Base-by-base conservation (phyloP, 192 early-diverging fungal genomes). In the Linnemannia elongata region DNA sequence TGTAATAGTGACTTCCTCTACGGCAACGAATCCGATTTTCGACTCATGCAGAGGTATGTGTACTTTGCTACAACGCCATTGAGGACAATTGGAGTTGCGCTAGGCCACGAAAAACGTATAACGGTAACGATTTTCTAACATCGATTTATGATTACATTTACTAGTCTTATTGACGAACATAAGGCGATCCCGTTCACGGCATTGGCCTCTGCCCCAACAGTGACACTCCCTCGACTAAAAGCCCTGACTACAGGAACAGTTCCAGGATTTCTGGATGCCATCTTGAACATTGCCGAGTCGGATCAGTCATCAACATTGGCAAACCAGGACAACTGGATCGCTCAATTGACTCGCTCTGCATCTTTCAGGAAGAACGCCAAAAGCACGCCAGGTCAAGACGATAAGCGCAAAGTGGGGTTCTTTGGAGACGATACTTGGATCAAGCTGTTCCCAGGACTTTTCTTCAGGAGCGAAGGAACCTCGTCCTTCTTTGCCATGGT, bases 371-470 rank as follows among this genome's bases (percentile, higher is more conserved):
- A 44, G 18, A 73, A 79, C 57, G 54, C 49, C 30, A 89, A 39
- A 80, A 83, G 9, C 2, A 13, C 18, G 18, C 30, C 15, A 9
- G 60, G 60, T 33, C 60, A 66, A 24, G 74, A 83, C 3, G 87
- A 90, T 38, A 86, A 88, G 7, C 91, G 91, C 60, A 91, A 92
- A 20, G 81, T 96, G 15, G 91, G 93, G 33, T 97, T 97, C 74
- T 95, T 97, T 90, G 98, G 98, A 72, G 98, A 99, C 85, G 97
- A 99, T 75, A 99, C 98, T 1, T 99, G 98, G 98, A 93, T 93
- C 35, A 92, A 92, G 72, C 82, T 99, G 76, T 99, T 96, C 79
- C 97, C 97, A 6, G 88, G 90, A 0, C 78, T 92, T 38, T 92
- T 96, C 44, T 82, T 78, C 42, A 83, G 89, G 71, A 91, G 90